Conservation (phyloP, 129 eudicot species). For the Centella asiatica region DNA sequence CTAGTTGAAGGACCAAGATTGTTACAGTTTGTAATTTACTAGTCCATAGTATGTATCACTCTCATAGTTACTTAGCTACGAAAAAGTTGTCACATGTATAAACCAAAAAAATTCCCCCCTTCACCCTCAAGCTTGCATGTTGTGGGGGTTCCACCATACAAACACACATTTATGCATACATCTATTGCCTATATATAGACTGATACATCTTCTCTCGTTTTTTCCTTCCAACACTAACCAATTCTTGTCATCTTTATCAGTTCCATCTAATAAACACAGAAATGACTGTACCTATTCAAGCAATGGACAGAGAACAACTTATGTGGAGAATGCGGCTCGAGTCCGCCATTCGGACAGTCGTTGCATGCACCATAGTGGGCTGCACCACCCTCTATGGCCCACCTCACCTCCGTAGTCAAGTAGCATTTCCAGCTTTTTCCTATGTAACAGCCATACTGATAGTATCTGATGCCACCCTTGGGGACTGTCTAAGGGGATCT, state of each 20-base stretch:
- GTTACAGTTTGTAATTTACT: background rate
- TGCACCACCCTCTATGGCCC: constrained; percentile 70
- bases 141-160: background rate
- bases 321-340: constrained; percentile 56
- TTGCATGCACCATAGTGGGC: constrained; percentile 72
- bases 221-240: too few species aligned
- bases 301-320: constrained; percentile 28
- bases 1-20: background rate
- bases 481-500: constrained; percentile 43
- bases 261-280: background rate
- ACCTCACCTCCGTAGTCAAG: constrained; percentile 14
- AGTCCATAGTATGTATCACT: background rate
- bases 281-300: background rate
- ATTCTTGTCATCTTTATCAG: constrained; percentile 5
- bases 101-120: background rate
- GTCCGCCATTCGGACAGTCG: constrained; percentile 52
- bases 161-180: background rate
- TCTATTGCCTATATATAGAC: background rate
- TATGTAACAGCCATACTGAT: constrained; percentile 55
- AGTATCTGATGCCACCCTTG: constrained; percentile 58
- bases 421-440: constrained; percentile 54
- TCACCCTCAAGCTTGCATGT: constrained; percentile 8
- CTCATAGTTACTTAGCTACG: background rate
- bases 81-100: background rate
- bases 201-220: background rate